Conservation (phyloP, 1,284 basidiomycete genomes). For the Termitomyces sp. region DNA sequence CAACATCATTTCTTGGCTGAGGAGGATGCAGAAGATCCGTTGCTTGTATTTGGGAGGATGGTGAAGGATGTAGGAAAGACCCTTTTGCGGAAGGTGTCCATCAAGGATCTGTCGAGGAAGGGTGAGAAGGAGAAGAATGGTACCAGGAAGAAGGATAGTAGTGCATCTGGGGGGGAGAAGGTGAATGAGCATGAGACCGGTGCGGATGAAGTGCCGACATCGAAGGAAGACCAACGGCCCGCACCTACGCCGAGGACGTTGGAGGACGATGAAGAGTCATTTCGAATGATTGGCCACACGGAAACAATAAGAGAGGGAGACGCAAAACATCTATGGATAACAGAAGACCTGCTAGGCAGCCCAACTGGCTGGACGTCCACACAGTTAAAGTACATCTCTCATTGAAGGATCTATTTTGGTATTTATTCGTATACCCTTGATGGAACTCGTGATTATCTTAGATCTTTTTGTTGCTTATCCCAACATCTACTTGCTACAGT, state of each 20-base stretch:
- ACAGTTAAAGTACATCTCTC: neutral
- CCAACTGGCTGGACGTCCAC: neutral
- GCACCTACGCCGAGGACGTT: conserved; percentile 12
- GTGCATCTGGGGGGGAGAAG: conserved; percentile 7
- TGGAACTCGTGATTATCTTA: conserved; percentile 4
- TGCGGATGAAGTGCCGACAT: conserved; percentile 3
- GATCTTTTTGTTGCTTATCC: conserved; percentile 4
- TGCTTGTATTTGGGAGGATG: conserved; percentile 40
- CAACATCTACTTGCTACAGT: neutral
- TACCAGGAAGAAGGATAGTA: conserved; percentile 6
- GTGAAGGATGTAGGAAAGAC: conserved; percentile 40
- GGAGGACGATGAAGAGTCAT: conserved; percentile 15
- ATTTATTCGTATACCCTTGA: conserved; percentile 7
- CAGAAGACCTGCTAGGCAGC: conserved; percentile 5
- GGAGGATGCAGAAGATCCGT: conserved; percentile 34
- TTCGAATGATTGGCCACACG: conserved; percentile 24
- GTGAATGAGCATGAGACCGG: conserved; percentile 9
- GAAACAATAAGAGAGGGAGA: conserved; percentile 29
- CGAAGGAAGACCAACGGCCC: conserved; percentile 2
- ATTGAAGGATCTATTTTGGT: conserved; percentile 7
- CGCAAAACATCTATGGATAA: conserved; percentile 16
- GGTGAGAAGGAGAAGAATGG: conserved; percentile 16
- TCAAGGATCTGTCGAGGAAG: conserved; percentile 24
- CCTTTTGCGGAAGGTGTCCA: conserved; percentile 36
- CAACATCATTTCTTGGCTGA: conserved; percentile 9